Conservation (phyloP, 139 green algal species). For the Helicosporidium sp. region DNA sequence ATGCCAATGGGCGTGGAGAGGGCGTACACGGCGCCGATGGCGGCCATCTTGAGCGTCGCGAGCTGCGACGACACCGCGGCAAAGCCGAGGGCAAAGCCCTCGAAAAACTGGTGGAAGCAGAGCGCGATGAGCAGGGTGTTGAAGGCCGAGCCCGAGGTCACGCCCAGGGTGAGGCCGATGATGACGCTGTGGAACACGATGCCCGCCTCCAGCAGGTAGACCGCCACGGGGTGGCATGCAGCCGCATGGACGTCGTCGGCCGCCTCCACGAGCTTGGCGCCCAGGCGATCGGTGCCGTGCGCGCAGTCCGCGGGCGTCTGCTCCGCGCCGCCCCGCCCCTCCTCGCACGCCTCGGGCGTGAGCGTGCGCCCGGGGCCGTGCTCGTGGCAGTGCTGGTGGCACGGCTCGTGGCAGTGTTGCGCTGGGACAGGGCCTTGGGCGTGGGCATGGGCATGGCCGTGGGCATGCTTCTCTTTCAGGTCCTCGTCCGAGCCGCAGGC, state of each 20-base stretch:
- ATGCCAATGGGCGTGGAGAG: conserved; percentile 39
- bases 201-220: conserved; percentile 13
- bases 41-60: background rate
- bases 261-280: background rate
- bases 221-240: background rate
- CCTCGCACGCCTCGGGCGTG: background rate
- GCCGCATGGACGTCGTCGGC: background rate
- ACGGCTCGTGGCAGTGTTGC: too few relatives aligned
- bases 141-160: conserved; percentile 12
- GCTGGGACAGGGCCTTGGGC: too few relatives aligned
- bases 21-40: conserved; percentile 25
- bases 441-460: too few relatives aligned
- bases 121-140: conserved; percentile 28
- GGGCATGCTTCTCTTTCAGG: too few relatives aligned
- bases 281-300: conserved; percentile 1
- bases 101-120: conserved; percentile 34
- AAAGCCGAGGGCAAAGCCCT: conserved; percentile 29
- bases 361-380: background rate
- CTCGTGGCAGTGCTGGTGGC: too few relatives aligned
- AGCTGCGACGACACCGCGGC: conserved; percentile 21
- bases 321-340: background rate
- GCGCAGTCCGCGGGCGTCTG: background rate
- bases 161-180: conserved; percentile 30
- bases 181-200: conserved; percentile 26
- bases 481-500: background rate